Conservation (phyloP, 2,329 filamentous ascomycete species). For the Fusarium camptoceras region DNA sequence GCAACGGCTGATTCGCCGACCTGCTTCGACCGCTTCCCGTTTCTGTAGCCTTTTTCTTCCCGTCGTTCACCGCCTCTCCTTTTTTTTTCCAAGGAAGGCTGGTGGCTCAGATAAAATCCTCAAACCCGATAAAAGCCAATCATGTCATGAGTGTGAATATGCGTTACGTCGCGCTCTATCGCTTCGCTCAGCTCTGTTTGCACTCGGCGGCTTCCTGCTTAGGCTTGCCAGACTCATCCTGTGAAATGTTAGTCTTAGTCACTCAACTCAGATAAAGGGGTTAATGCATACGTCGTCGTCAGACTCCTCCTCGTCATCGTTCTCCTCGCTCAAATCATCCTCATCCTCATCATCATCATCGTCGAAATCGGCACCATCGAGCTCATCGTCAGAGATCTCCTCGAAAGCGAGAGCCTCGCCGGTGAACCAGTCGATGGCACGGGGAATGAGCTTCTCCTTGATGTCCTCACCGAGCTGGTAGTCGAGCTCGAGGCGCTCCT, state of each 20-base stretch:
- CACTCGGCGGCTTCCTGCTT: slow-evolving; percentile 96
- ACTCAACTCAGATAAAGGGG: background rate
- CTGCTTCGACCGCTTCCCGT: slow-evolving; percentile 43
- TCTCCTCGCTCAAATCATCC: slow-evolving; percentile 83
- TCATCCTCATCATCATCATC: slow-evolving; percentile 96
- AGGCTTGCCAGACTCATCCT: slow-evolving; percentile 90
- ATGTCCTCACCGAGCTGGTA: slow-evolving; percentile 99
- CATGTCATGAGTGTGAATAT: slow-evolving; percentile 43
- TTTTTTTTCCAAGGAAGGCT: slow-evolving; percentile 38
- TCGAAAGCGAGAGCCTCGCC: slow-evolving; percentile 97
- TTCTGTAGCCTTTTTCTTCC: slow-evolving; percentile 47
- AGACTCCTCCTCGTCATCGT: slow-evolving; percentile 84
- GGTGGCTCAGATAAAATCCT: slow-evolving; percentile 43
- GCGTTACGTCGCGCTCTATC: slow-evolving; percentile 51
- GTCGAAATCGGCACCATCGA: slow-evolving; percentile 84
- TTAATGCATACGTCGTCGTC: slow-evolving; percentile 75
- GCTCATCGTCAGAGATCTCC: slow-evolving; percentile 85
- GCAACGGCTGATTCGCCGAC: slow-evolving; percentile 44
- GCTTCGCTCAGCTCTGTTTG: slow-evolving; percentile 83
- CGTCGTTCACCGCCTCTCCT: slow-evolving; percentile 37
- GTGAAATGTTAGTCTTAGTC: slow-evolving; percentile 32
- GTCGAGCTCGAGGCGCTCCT: slow-evolving; percentile 97
- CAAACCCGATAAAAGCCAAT: slow-evolving; percentile 41
- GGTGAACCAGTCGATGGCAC: slow-evolving; percentile 99
- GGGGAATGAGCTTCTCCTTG: slow-evolving; percentile 99